Conservation (phyloP, 2,329 filamentous ascomycete species). For the Raffaelea arxii region DNA sequence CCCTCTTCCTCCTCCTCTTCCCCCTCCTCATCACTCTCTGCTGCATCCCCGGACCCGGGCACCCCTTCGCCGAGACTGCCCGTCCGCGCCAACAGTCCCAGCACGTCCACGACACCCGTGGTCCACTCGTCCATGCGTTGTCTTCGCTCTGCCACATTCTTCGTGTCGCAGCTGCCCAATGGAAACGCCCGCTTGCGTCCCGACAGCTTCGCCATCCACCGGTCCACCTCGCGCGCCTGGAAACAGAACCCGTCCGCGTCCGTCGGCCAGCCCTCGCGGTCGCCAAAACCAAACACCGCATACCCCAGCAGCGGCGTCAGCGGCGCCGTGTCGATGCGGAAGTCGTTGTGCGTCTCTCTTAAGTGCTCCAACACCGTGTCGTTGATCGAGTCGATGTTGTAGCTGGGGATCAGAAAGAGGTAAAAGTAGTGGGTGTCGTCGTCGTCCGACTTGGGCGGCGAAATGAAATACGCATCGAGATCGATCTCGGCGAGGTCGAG, state of each 20-base stretch:
- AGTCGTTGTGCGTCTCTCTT: conserved; percentile 90
- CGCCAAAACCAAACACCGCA: conserved; percentile 88
- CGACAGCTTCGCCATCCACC: conserved; percentile 95
- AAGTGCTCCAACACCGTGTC: conserved; percentile 81
- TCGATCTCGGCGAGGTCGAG: conserved; percentile 79
- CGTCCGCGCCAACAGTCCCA: conserved; percentile 53
- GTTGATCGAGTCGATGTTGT: conserved; percentile 90
- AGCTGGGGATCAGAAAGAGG: conserved; percentile 75
- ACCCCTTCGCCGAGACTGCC: conserved; percentile 56
- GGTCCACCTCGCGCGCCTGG: conserved; percentile 82
- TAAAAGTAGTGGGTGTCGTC: conserved; percentile 60
- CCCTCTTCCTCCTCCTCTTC: conserved; percentile 55
- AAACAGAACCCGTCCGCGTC: conserved; percentile 88
- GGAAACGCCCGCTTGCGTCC: conserved; percentile 79
- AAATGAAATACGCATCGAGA: conserved; percentile 86
- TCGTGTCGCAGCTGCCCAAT: conserved; percentile 78
- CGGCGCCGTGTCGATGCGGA: conserved; percentile 85
- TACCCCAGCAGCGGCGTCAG: conserved; percentile 71
- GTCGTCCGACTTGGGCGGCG: conserved; percentile 39
- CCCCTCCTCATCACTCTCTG: conserved; percentile 71
- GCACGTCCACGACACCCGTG: conserved; percentile 59
- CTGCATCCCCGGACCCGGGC: conserved; percentile 68
- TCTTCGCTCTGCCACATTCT: conserved; percentile 57
- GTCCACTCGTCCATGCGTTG: conserved; percentile 73
- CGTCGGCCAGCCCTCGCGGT: conserved; percentile 83